Conservation (phyloP, 1,139 yeast species). For the Saccharomyces uvarum region DNA sequence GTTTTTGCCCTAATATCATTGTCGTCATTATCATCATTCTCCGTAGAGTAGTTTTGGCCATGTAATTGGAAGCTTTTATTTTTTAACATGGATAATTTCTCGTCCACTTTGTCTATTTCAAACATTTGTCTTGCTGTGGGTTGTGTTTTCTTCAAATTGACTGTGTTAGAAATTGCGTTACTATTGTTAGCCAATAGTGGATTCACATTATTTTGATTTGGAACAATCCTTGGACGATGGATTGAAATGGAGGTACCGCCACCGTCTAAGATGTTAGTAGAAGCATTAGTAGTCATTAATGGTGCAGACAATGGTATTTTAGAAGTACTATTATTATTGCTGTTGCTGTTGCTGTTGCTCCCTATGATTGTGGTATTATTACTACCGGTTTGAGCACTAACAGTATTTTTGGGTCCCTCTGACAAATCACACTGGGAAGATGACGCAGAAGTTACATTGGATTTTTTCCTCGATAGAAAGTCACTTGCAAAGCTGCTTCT, state of each 20-base stretch:
- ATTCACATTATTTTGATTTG: constrained; percentile 6
- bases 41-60: constrained; percentile 4
- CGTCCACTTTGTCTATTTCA: constrained; percentile 30
- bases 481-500: constrained; percentile 16
- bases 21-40: neutral
- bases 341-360: neutral
- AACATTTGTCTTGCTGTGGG: constrained; percentile 11
- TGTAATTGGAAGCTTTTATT: neutral
- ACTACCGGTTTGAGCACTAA: neutral
- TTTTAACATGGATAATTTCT: constrained; percentile 25
- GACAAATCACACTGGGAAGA: neutral
- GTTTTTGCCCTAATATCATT: neutral
- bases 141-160: neutral
- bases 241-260: constrained; percentile 14
- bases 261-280: constrained; percentile 9
- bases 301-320: constrained; percentile 1
- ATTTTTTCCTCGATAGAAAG: constrained; percentile 14
- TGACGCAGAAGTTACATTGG: constrained; percentile 11
- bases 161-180: neutral
- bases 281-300: neutral
- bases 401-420: neutral
- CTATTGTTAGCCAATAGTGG: constrained; percentile 9
- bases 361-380: neutral
- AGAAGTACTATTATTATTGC: neutral
- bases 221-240: constrained; percentile 9